A percentile compares a stretch with the other conserved stretches of the same genome.
Evolutionary conservation across 345 rosid genomes (phyloP).

Genomic region (Salix viminalis): DNA sequence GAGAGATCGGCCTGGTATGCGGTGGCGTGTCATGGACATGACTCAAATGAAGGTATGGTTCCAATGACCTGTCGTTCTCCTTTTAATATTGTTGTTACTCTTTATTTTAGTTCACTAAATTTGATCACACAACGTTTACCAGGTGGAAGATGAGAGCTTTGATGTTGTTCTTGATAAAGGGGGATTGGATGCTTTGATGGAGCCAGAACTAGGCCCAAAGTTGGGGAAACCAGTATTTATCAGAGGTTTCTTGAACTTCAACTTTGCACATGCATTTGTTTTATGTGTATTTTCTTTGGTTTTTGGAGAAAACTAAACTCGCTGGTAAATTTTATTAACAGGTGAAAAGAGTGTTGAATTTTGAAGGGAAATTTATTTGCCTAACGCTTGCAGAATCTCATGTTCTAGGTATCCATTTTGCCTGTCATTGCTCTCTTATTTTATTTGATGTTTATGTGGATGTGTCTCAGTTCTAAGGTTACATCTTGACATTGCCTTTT

Average conservation of each 20-base stretch:
- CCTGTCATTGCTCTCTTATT: conserved; percentile 1
- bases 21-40: conserved; percentile 96
- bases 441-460: background rate
- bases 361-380: conserved; percentile 77
- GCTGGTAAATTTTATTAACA: conserved; percentile 23
- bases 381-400: conserved; percentile 86
- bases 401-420: conserved; percentile 59
- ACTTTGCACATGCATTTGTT: background rate
- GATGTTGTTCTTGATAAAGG: conserved; percentile 85
- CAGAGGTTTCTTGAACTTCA: conserved; percentile 49
- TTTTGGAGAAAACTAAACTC: background rate
- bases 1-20: conserved; percentile 64
- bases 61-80: too few species aligned
- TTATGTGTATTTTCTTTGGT: background rate
- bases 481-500: background rate
- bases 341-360: conserved; percentile 72
- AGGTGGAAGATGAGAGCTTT: conserved; percentile 58
- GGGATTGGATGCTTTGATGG: conserved; percentile 98
- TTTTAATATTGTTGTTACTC: background rate
- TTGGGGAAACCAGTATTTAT: conserved; percentile 74
- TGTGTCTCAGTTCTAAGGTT: background rate
- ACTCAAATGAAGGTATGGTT: conserved; percentile 62
- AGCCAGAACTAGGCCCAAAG: conserved; percentile 71
- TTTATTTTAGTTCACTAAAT: background rate
- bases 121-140: conserved; percentile 4